A percentile compares a stretch with the other conserved stretches of the same genome.
Evolutionary conservation across 495 filamentous ascomycete genomes (phyloP).

Genomic region (Hypoxylon crocopeplum): DNA sequence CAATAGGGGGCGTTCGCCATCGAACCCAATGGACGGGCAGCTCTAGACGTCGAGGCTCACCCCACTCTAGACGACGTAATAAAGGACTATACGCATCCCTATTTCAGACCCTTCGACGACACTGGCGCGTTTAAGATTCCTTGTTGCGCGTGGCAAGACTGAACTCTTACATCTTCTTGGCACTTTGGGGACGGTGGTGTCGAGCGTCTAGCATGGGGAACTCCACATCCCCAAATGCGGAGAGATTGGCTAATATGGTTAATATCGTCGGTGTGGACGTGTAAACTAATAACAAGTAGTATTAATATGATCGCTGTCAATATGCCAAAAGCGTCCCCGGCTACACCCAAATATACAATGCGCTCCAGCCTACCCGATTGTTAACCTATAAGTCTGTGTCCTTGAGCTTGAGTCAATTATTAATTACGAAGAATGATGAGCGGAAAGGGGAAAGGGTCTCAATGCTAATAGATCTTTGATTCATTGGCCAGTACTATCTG

Average conservation of each 20-base stretch:
- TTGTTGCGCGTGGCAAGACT: conserved; percentile 17
- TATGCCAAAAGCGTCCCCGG: too few species aligned
- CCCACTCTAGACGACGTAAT: conserved; percentile 16
- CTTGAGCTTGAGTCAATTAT: too few species aligned
- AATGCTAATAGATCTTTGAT: too few species aligned
- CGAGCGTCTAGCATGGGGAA: conserved; percentile 2
- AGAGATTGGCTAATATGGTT: conserved; percentile 39
- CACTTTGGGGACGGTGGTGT: conserved; percentile 29
- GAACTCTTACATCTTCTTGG: conserved; percentile 29
- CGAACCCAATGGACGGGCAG: not conserved
- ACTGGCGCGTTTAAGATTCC: conserved; percentile 25
- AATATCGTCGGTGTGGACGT: conserved; percentile 20
- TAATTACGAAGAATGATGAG: too few species aligned
- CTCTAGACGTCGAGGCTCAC: conserved; percentile 12
- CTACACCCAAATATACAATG: too few species aligned
- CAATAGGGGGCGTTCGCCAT: conserved; percentile 2
- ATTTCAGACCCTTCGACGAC: not conserved
- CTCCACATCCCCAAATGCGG: conserved; percentile 29
- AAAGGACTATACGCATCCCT: not conserved
- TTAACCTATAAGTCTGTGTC: too few species aligned
- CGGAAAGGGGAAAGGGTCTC: too few species aligned
- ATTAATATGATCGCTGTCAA: conserved; percentile 21
- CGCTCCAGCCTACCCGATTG: too few species aligned
- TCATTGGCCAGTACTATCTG: too few species aligned
- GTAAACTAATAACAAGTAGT: not conserved